A percentile compares a stretch with the other conserved stretches of the same genome.
Evolutionary conservation across 148 eudicot genomes (phyloP).

Genomic region (Rheum nobile): DNA sequence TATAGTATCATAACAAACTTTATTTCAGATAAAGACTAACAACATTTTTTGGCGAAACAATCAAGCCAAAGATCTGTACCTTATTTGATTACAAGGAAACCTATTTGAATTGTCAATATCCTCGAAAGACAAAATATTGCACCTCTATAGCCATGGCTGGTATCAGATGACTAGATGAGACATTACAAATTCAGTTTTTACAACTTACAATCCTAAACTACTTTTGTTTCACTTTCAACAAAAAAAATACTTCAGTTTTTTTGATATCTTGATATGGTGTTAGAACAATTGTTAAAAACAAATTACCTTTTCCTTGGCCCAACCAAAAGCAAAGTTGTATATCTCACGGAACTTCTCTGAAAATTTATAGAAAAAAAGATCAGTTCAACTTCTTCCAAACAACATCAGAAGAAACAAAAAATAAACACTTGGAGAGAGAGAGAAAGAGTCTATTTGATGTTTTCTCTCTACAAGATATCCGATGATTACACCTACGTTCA

Average conservation of each 20-base stretch:
- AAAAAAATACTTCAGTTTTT: background rate
- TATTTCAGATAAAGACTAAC: background rate
- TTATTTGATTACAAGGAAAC: background rate
- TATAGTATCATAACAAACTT: background rate
- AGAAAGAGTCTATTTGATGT: background rate
- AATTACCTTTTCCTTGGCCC: conserved; percentile 99
- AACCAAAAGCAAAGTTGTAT: conserved; percentile 84
- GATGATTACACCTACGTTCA: conserved; percentile 45
- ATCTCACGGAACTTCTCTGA: conserved; percentile 91
- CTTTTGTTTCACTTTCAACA: background rate
- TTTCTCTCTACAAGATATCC: background rate
- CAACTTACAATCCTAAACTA: background rate
- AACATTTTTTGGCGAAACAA: background rate
- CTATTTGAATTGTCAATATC: background rate
- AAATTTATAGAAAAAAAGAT: conserved; percentile 6
- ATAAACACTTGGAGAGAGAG: background rate
- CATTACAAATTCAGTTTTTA: background rate
- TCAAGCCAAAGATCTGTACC: background rate
- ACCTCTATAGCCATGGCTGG: background rate
- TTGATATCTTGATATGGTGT: background rate
- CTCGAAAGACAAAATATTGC: background rate
- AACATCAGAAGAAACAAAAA: background rate
- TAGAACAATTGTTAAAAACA: background rate
- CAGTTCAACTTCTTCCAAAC: conserved; percentile 7
- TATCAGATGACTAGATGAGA: background rate